These are phyloP conservation scores for Arthrinium puccinioides DNA, from an alignment of 2,329 filamentous ascomycete species.

Conservation along the genomic window DNA sequence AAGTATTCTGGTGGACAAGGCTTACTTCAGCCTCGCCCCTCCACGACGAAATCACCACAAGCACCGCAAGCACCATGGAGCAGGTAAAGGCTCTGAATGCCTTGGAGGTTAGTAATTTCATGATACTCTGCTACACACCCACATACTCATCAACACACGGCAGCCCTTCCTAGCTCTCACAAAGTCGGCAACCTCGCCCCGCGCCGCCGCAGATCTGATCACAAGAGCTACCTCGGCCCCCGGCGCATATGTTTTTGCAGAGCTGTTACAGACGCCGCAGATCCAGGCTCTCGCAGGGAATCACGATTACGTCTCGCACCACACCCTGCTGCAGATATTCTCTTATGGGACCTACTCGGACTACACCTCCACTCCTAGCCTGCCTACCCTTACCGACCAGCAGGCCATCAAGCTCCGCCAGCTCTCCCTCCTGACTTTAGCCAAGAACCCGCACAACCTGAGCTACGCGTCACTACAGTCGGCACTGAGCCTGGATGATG, in stretches of 20 bases:
- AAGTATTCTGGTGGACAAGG: too few relatives aligned
- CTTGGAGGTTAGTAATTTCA: slow-evolving; percentile 42
- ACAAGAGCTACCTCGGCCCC: slow-evolving; percentile 81
- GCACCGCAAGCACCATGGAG: slow-evolving; percentile 57
- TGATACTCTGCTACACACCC: slow-evolving; percentile 1
- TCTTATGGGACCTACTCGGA: slow-evolving; percentile 82
- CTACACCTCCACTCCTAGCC: slow-evolving; percentile 48
- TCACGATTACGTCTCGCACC: slow-evolving; percentile 54
- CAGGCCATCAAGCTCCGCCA: slow-evolving; percentile 85
- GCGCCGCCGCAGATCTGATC: slow-evolving; percentile 79
- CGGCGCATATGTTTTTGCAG: slow-evolving; percentile 87
- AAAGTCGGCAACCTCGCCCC: slow-evolving; percentile 76
- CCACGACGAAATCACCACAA: too few relatives aligned
- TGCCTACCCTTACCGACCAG: slow-evolving; percentile 64
- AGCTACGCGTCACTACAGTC: slow-evolving; percentile 64
- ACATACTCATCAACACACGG: slow-evolving; percentile 24
- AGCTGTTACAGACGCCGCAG: slow-evolving; percentile 76
- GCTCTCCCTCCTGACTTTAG: slow-evolving; percentile 78
- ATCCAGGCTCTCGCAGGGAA: slow-evolving; percentile 63
- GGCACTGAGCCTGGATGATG: slow-evolving; percentile 58
- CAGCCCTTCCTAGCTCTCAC: slow-evolving; percentile 87
- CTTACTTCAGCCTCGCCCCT: too few relatives aligned
- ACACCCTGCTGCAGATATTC: slow-evolving; percentile 78
- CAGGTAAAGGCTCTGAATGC: slow-evolving; percentile 62
- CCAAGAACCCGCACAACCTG: slow-evolving; percentile 59